Percentiles rank a stretch among this genome's conserved stretches.
Evolutionary conservation across 106 monocot genomes (phyloP).

Genomic region (Cymbidium sinense): DNA sequence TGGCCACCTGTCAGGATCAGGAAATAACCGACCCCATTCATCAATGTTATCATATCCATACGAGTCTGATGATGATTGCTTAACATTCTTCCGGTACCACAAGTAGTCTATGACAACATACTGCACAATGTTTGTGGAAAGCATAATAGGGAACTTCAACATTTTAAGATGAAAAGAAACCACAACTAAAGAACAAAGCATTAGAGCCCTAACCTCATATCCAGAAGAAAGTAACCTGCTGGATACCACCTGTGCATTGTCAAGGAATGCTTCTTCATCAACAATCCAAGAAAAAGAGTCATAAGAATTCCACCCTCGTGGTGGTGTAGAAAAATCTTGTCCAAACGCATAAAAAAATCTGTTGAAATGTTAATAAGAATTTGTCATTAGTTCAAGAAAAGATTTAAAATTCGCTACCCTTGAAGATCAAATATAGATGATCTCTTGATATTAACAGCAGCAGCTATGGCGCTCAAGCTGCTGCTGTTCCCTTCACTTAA

Average conservation of each 20-base stretch:
- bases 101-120: constrained; percentile 89
- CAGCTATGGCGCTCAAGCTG: not conserved
- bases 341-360: constrained; percentile 8
- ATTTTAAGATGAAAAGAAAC: not conserved
- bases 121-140: constrained; percentile 23
- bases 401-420: not conserved
- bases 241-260: constrained; percentile 65
- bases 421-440: not conserved
- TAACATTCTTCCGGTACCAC: constrained; percentile 77
- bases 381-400: not conserved
- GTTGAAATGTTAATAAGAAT: constrained; percentile 14
- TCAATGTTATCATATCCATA: constrained; percentile 78
- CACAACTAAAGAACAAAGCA: not conserved
- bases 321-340: constrained; percentile 36
- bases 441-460: not conserved
- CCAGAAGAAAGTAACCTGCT: constrained; percentile 49
- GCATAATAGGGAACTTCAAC: not conserved
- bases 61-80: constrained; percentile 36
- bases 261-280: constrained; percentile 57
- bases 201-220: constrained; percentile 57
- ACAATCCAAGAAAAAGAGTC: constrained; percentile 92
- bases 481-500: not conserved
- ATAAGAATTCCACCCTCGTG: constrained; percentile 96
- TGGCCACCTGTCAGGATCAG: constrained; percentile 80
- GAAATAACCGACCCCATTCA: constrained; percentile 68